Conservation (phyloP, 78 protist species). For the Blattamonas nauphoetae region DNA sequence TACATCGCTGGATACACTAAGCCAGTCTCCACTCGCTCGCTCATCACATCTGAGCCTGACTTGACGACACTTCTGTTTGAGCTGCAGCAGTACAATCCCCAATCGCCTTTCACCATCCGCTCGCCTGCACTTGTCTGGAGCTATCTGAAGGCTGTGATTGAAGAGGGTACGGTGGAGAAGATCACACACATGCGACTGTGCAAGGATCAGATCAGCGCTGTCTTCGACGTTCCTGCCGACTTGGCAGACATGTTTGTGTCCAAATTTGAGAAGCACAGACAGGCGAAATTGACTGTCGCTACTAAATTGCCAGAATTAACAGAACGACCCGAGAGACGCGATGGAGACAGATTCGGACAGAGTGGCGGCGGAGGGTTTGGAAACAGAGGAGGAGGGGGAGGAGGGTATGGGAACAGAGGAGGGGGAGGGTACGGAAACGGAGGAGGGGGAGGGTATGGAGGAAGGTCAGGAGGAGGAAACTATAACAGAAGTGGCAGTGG, state of each 20-base stretch:
- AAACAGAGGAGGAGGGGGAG: background rate
- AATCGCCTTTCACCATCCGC: background rate
- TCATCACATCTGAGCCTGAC: background rate
- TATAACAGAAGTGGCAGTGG: background rate
- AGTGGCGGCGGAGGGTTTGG: background rate
- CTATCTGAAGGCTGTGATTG: background rate
- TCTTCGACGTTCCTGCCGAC: background rate
- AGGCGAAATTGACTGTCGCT: background rate
- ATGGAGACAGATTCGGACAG: background rate
- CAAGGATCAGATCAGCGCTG: background rate
- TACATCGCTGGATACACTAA: background rate
- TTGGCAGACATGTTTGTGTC: background rate
- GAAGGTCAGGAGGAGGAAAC: background rate
- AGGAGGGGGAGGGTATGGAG: slow-evolving; percentile 8
- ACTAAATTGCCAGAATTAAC: background rate
- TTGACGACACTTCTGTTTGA: background rate
- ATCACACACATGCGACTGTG: background rate
- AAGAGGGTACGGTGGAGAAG: background rate
- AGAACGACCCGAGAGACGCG: background rate
- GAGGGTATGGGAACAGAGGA: background rate
- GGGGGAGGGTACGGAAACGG: background rate
- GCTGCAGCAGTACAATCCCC: background rate
- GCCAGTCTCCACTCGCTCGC: background rate
- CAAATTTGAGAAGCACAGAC: background rate
- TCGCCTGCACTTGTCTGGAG: background rate